Evolutionary conservation across 1,284 basidiomycete species (phyloP), one percentile per base, ranked within the genome.

Genomic region (Acaromyces ingoldii): DNA sequence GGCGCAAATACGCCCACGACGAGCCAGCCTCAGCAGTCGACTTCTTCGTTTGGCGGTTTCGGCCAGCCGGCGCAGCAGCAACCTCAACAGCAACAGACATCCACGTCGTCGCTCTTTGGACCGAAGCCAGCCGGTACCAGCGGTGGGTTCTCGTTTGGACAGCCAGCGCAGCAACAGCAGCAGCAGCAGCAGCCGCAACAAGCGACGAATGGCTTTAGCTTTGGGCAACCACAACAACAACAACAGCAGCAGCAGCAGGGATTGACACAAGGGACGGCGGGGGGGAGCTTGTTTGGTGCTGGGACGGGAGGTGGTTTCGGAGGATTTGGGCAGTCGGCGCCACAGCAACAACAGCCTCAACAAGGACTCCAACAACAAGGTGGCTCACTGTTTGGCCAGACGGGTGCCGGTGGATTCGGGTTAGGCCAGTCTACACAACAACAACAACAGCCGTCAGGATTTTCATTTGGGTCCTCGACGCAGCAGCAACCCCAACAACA

Each of bases 401-500:
- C 36, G 24, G 36, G 36, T 17, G 17, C 24, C 36, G 36, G 36
- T 3, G 17, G 17, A 37, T 37, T 22, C 3, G 17, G 17, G 7
- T 37, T 37, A 6, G 36, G 36, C 4, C 36, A 37, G 7, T 17
- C 3, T 7, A 7, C 36, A 37, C 36, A 37, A 37, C 36, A 11
- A 13, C 41, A 45, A 25, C 42, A 45, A 29, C 39, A 42, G 13
- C 39, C 3, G 17, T 19, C 7, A 19, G 9, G 17, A 7, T 34
- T 34, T n/a, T 34, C 33, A 34, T 34, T 34, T 11, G 33, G 33
- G 13, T 13, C 33, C 19, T 34, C 33, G 19, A n/a, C n/a, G n/a
- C n/a, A n/a, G n/a, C 46, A 50, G 9, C 45, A 51, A 17, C 58
- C 54, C 17, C 37, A 51, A 30, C 53, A 56, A 37, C 50, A 49